Base-by-base conservation (phyloP, 495 filamentous ascomycete genomes). In the Penicillium daleae region DNA sequence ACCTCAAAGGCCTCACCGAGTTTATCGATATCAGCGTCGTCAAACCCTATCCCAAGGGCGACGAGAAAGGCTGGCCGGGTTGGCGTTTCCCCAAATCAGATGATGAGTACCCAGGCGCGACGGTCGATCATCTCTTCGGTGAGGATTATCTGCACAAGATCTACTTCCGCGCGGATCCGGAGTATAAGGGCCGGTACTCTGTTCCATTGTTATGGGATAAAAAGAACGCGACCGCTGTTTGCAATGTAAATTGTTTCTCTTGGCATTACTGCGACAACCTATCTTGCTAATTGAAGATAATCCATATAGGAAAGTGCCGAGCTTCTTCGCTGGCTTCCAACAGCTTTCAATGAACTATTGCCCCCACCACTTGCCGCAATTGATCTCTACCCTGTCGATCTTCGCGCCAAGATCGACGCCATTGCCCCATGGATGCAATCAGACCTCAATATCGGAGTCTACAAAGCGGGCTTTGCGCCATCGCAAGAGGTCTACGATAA, bases 1-100 rank as follows among this genome's bases (percentile, higher is more conserved):
- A 88, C 44, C 82, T 97, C 51, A 95, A 95, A 76, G 91, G 92
- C 13, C 81, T 96, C 0, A 85, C 90, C 52, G 78, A 86, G 12
- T 80, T 91, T 31, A 85, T 96, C 49, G 82, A 87, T 19, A 82
- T 87, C 59, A 89, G 88, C 3, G 76, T 83, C n/a, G 88, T 93
- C 5, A 89, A 91, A 66, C 89, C 88, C 78, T 85, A 92, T 66
- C 83, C 83, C 62, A 84, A 89, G 80, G 81, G 76, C 22, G 74
- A 80, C 37, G 76, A 80, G 24, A 78, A 77, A 21, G 80, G 82
- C 15, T 82, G 80, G 73, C 75, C 75, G 0, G 82, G 82, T 56
- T 85, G 83, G 83, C 64, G 69, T 40, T 85, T 85, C 63, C 81
- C 83, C 3, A 51, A 35, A 6, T 74, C 72, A 2, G 70, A 85